A percentile compares a stretch with the other conserved stretches of the same genome.
Evolutionary conservation across 1,139 yeast genomes (phyloP).

Genomic region (Kurtzmaniella quercitrusa): DNA sequence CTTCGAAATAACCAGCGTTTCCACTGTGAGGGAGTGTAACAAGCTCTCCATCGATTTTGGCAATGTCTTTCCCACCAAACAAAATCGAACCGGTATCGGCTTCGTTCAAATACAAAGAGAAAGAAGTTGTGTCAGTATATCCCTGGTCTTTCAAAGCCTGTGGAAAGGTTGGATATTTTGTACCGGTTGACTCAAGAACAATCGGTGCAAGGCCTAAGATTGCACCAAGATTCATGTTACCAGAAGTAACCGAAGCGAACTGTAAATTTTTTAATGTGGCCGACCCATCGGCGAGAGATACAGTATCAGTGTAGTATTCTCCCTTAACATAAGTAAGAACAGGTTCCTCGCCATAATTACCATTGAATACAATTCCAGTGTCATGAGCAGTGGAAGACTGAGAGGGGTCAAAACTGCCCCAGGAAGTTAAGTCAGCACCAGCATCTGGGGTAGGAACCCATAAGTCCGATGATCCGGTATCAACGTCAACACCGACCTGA

Average conservation of each 20-base stretch:
- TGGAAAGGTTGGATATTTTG: slow-evolving; percentile 50
- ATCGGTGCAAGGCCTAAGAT: slow-evolving; percentile 42
- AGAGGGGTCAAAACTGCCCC: slow-evolving; percentile 6
- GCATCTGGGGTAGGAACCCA: slow-evolving; percentile 15
- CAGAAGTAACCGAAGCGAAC: slow-evolving; percentile 36
- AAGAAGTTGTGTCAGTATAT: slow-evolving; percentile 33
- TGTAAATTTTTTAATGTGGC: slow-evolving; percentile 29
- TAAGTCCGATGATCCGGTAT: slow-evolving; percentile 30
- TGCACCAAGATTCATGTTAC: slow-evolving; percentile 27
- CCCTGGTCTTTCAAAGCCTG: slow-evolving; percentile 39
- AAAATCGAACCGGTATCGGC: slow-evolving; percentile 39
- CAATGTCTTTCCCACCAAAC: slow-evolving; percentile 57
- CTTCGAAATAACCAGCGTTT: slow-evolving; percentile 1
- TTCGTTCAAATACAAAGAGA: slow-evolving; percentile 45
- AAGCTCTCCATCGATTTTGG: slow-evolving; percentile 46
- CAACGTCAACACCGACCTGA: slow-evolving; percentile 17
- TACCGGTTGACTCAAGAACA: slow-evolving; percentile 28
- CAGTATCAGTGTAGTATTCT: slow-evolving; percentile 36
- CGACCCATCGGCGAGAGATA: slow-evolving; percentile 26
- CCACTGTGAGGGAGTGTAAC: slow-evolving; percentile 20
- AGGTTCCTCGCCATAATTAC: slow-evolving; percentile 9
- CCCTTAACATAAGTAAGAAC: slow-evolving; percentile 34
- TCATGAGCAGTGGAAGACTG: slow-evolving; percentile 9
- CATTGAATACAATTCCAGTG: slow-evolving; percentile 6
- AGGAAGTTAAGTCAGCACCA: neutral